Percentiles rank a stretch among this genome's conserved stretches.
Conservation (phyloP, 176 grass and related monocot genomes). For the Oryza longistaminata region DNA sequence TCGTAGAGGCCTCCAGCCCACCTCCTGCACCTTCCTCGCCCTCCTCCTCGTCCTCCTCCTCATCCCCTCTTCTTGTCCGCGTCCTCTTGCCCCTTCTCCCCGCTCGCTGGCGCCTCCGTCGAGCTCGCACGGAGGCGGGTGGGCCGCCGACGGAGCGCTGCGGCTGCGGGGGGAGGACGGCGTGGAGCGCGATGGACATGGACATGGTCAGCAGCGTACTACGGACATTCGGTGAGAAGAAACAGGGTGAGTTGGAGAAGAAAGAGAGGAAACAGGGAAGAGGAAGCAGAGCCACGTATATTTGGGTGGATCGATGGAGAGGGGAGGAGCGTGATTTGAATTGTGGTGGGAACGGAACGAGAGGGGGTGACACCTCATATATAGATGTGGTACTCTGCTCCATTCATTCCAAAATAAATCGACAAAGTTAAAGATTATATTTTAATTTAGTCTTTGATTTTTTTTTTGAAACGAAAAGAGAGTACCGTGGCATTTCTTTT, state of each 20-base stretch:
- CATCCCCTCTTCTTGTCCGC: not conserved
- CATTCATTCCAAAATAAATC: too few species aligned
- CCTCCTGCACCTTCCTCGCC: not conserved
- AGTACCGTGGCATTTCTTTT: too few species aligned
- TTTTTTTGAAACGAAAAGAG: too few species aligned
- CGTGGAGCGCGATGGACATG: not conserved
- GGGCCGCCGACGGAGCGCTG: not conserved
- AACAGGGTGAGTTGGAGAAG: not conserved
- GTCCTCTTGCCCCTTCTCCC: not conserved
- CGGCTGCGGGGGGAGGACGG: not conserved
- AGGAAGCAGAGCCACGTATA: not conserved
- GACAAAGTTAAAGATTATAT: too few species aligned
- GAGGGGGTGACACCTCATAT: too few species aligned
- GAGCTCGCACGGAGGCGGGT: not conserved
- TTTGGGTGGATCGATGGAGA: not conserved
- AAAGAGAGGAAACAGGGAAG: not conserved
- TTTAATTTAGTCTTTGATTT: too few species aligned
- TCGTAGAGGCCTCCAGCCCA: constrained; percentile 53
- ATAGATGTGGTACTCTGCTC: too few species aligned
- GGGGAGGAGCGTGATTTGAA: not conserved
- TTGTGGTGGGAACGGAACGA: too few species aligned
- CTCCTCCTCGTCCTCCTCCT: not conserved
- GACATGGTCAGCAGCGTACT: not conserved
- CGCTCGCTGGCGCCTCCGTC: not conserved
- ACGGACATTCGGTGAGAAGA: too few species aligned